Evolutionary conservation across 1,284 basidiomycete genomes (phyloP), one percentile per base, ranked within the genome.

Genomic region (Trichosporon sp.): DNA sequence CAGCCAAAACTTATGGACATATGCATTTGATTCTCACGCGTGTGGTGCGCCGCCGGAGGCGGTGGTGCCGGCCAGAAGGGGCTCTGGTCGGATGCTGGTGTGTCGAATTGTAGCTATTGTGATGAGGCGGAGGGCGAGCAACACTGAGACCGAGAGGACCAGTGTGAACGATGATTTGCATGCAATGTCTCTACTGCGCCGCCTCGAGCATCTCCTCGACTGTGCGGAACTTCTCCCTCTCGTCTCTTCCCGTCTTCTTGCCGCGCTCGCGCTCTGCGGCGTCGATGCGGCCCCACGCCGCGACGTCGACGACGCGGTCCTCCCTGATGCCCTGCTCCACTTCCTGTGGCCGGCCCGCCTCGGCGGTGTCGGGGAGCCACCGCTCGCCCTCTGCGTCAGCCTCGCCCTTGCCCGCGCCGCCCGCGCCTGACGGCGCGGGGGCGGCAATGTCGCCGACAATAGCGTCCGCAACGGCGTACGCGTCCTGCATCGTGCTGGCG

Each of bases 401-500:
- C n/a, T 25, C n/a, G 11, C 9, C 68, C 34, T 34, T 34, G 34
- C 34, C 34, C 12, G 34, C 34, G 34, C 5, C 12, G 34, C 34
- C 34, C 12, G 34, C 34, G 34, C 6, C 34, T 6, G 5, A 5
- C 34, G 34, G 34, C 34, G 12, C 34, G 6, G 27, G 13, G 7
- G 15, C 29, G 18, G 12, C 3, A 29, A 80, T 75, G 66, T 83
- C 81, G 15, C 72, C 70, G 1, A 83, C 63, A 32, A 83, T 68
- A 15, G 68, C 27, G 44, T 75, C 70, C 31, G 79, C 72, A 73
- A 83, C 74, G 73, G 81, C 85, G 78, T 95, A 95, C 18, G 96
- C 93, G 80, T 98, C 89, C 82, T 93, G 89, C 94, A 99, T 95
- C 27, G 97, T 98, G 18, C 90, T 87, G 0, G 93, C 95, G 62